Percentiles rank a stretch among this genome's conserved stretches.
phyloP scores from a whole-genome alignment of 1,139 yeast species.

The Geotrichum carabidarum region DNA sequence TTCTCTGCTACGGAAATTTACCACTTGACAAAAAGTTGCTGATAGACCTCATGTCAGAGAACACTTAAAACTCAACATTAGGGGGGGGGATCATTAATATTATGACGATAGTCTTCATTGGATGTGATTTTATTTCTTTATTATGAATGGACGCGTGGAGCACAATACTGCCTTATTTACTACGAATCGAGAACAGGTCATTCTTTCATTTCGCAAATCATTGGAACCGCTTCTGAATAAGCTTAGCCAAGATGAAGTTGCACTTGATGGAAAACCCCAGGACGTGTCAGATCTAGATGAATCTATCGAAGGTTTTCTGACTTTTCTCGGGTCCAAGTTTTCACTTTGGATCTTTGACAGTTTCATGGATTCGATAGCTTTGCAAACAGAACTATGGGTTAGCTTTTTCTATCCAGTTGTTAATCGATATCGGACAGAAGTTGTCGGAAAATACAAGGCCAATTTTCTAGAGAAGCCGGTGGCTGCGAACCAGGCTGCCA shows the following conservation, averaged over 20 bases:
- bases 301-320: slow-evolving; percentile 20
- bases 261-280: not conserved
- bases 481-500: slow-evolving; percentile 14
- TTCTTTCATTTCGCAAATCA: slow-evolving; percentile 8
- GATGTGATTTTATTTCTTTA: not conserved
- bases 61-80: not conserved
- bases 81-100: not conserved
- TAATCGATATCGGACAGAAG: slow-evolving; percentile 17
- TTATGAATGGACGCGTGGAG: slow-evolving; percentile 12
- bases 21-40: not conserved
- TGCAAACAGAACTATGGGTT: slow-evolving; percentile 22
- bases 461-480: slow-evolving; percentile 14
- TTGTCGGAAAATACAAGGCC: slow-evolving; percentile 1
- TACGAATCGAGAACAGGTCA: slow-evolving; percentile 12
- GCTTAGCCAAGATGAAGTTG: slow-evolving; percentile 8
- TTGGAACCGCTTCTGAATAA: slow-evolving; percentile 6
- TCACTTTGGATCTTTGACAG: slow-evolving; percentile 20
- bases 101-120: not conserved
- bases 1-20: not conserved
- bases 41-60: not conserved
- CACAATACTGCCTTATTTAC: slow-evolving; percentile 6
- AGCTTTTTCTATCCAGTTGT: slow-evolving; percentile 18
- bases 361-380: slow-evolving; percentile 12
- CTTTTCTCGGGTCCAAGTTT: slow-evolving; percentile 19
- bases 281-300: slow-evolving; percentile 17